phyloP scores from a whole-genome alignment of 2,329 filamentous ascomycete species.

The Sporothrix pseudoabietina region DNA sequence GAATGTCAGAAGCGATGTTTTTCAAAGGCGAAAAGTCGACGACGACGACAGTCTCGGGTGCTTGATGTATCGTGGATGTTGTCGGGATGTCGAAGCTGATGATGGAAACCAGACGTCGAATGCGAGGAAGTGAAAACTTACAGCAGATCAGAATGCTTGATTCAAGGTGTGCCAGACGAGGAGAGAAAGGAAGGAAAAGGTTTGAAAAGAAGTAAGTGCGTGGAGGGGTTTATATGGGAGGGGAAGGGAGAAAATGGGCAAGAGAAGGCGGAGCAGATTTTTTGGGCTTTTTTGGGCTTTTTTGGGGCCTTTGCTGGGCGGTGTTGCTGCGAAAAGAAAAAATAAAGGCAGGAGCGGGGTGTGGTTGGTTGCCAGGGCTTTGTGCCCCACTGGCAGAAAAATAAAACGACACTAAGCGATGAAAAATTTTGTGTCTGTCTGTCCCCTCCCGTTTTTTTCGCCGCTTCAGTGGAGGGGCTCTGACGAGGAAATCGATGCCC shows the following conservation, averaged over 20 bases:
- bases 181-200: constrained; percentile 38
- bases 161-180: constrained; percentile 47
- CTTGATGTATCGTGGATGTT: background rate
- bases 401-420: constrained; percentile 31
- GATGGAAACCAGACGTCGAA: constrained; percentile 2
- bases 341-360: constrained; percentile 30
- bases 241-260: constrained; percentile 11
- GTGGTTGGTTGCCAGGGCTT: constrained; percentile 36
- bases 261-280: constrained; percentile 23
- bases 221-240: constrained; percentile 37
- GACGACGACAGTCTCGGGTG: constrained; percentile 8
- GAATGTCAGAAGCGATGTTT: constrained; percentile 24
- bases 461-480: constrained; percentile 9
- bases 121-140: constrained; percentile 32
- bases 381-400: constrained; percentile 34
- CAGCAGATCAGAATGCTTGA: constrained; percentile 46
- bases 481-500: constrained; percentile 21
- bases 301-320: background rate
- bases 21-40: constrained; percentile 15
- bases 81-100: constrained; percentile 29
- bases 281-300: constrained; percentile 14
- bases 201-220: constrained; percentile 33
- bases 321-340: constrained; percentile 21
- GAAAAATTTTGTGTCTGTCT: constrained; percentile 29
- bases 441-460: constrained; percentile 19